phyloP scores from a whole-genome alignment of 352 stramenopile species.

The Globisporangium orthogonon region DNA sequence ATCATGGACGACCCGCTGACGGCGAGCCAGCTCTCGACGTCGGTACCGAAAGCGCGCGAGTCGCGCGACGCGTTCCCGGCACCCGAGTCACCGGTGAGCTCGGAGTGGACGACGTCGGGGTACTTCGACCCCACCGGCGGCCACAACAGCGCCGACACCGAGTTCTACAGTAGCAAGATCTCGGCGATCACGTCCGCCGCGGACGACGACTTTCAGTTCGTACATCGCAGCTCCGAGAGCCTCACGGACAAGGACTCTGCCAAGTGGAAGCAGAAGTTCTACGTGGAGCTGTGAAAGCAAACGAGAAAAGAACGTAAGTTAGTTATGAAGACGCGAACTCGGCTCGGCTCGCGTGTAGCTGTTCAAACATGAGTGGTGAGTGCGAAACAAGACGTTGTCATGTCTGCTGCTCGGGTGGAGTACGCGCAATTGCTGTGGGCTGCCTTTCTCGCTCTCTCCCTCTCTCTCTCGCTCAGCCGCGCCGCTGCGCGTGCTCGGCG shows the following conservation, averaged over 20 bases:
- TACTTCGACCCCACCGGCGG: slow-evolving; percentile 5
- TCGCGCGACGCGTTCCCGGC: slow-evolving; percentile 7
- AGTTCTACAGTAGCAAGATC: slow-evolving; percentile 10
- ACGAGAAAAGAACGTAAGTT: background rate
- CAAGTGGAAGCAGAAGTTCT: slow-evolving; percentile 23
- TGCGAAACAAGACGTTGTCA: background rate
- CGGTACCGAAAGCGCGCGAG: background rate
- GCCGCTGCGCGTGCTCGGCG: slow-evolving; percentile 14
- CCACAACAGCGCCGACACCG: slow-evolving; percentile 10
- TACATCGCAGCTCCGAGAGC: slow-evolving; percentile 6
- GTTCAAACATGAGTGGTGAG: slow-evolving; percentile 1
- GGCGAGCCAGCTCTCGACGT: slow-evolving; percentile 6
- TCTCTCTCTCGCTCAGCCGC: background rate
- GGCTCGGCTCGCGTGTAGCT: slow-evolving; percentile 6
- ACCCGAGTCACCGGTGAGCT: background rate
- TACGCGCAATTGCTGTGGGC: too few species aligned
- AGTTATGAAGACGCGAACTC: slow-evolving; percentile 7
- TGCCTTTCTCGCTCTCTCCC: too few species aligned
- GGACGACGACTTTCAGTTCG: slow-evolving; percentile 5
- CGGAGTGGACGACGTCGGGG: slow-evolving; percentile 7
- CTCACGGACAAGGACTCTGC: slow-evolving; percentile 6
- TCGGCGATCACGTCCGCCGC: slow-evolving; percentile 6
- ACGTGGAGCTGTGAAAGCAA: slow-evolving; percentile 14
- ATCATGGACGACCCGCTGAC: slow-evolving; percentile 8
- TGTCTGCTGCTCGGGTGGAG: background rate